These are phyloP conservation scores for Xylaria nigripes DNA, from an alignment of 495 filamentous ascomycete species.

Conservation along the genomic window DNA sequence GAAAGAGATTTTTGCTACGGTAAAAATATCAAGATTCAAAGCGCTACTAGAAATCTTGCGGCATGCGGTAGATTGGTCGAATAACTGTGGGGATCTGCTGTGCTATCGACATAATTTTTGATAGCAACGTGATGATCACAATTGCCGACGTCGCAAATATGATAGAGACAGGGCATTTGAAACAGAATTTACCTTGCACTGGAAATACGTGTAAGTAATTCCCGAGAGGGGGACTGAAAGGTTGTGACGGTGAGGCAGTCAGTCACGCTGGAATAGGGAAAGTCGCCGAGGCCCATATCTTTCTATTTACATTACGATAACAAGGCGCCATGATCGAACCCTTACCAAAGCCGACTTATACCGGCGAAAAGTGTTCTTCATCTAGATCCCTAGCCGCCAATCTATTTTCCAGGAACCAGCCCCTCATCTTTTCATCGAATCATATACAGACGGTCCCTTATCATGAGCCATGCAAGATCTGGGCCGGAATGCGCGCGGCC, in stretches of 20 bases:
- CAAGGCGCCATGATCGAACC: not conserved
- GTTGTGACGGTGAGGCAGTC: not conserved
- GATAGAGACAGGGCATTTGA: not conserved
- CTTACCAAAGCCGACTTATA: not conserved
- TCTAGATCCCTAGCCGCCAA: not conserved
- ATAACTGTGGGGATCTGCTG: not conserved
- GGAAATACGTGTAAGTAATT: not conserved
- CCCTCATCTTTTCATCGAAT: not conserved
- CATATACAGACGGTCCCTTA: not conserved
- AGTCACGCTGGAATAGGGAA: not conserved
- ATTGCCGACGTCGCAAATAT: not conserved
- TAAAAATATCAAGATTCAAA: not conserved
- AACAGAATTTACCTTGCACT: not conserved
- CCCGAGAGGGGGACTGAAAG: not conserved
- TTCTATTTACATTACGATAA: not conserved
- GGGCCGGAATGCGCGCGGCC: not conserved
- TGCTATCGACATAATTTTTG: not conserved
- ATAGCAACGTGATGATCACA: not conserved
- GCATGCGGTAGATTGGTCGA: not conserved
- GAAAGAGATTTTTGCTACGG: not conserved
- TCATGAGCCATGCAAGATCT: not conserved
- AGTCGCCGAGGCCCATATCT: not conserved
- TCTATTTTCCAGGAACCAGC: not conserved
- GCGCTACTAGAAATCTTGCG: not conserved
- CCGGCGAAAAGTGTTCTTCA: not conserved